Evolutionary conservation across 2,329 filamentous ascomycete genomes (phyloP), one percentile per base, ranked within the genome.

Genomic region (Xylaria sp.): DNA sequence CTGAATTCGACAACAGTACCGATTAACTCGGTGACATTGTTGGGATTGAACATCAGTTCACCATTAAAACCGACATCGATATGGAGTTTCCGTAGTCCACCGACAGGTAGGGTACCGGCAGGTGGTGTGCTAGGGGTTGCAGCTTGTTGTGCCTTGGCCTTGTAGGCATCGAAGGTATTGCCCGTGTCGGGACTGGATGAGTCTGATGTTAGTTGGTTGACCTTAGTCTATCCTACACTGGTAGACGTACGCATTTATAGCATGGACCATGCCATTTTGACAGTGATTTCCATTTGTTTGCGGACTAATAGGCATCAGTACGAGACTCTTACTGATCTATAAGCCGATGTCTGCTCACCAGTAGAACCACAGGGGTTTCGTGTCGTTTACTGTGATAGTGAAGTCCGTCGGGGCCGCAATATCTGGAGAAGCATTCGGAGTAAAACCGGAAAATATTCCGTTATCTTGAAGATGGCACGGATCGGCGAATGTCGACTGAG

Each of bases 311-410:
- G 9, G 38, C 51, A 36, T 73, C 33, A 73, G 63, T 40, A 58
- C 36, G 4, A 36, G 9, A 13, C 33, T 68, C 28, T 68, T 15
- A 4, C 4, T 51, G 9, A 13, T 23, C n/a, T 13, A 4, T 11
- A 40, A 23, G 31, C 23, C n/a, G 20, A 33, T 40, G 44, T 26
- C 10, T 28, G 44, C 74, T 72, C 42, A 75, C 74, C 74, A 86
- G 73, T 86, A 87, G 66, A 83, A 79, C 83, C 83, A 86, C 20
- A 84, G 78, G 4, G 84, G 82, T 66, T 82, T 80, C 3, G 81
- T 82, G 71, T 84, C 79, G 44, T 82, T 81, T 51, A 86, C 73
- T 2, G 78, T 80, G 66, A 86, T 80, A 36, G 81, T 82, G 74
- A 83, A 86, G 7, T 79, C 78, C 0, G 80, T 81, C 15, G 77